Evolutionary conservation across 345 rosid genomes (phyloP), one percentile per base, ranked within the genome.

Genomic region (Toxicodendron radicans): DNA sequence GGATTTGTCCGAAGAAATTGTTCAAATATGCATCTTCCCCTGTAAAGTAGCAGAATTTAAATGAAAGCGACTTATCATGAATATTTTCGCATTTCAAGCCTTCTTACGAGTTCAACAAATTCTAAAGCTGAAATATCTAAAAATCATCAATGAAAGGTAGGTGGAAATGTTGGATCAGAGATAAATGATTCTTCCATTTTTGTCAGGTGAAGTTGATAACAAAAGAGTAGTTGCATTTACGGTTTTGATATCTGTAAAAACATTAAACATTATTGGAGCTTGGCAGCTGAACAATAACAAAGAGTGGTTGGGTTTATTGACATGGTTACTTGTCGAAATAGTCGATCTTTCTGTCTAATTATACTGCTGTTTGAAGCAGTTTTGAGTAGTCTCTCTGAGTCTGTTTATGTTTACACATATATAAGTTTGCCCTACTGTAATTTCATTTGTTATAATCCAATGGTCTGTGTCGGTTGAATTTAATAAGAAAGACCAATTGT

Each of bases 11-110:
- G 1, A 23, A 30, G 14, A 33, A 21, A 20, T 21, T 5, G 32
- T 14, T 27, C 51, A 56, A 38, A 27, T 57, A 23, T 43, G 1
- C 52, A 41, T 54, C 73, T 38, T 43, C 58, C 43, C 18, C 20
- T 58, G 73, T 59, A 77, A 35, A 65, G 67, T 17, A 7, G 53
- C 38, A 64, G 30, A 24, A 58, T 17, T 33, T 27, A 12, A 65
- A 49, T 48, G 27, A 38, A 18, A 67, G 62, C 51, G 14, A 23
- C 43, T 30, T 65, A 56, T 43, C 30, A 66, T 41, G 13, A 54
- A 54, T 10, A 48, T 21, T 45, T 53, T 27, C 20, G 5, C 68
- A 12, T 10, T 35, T 35, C 38, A 35, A 35, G 38, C 38, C 7
- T 35, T 35, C 38, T 35, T 35, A 35, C 3, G 38, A 35, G 38